These are phyloP conservation scores for Platanthera guangdongensis DNA, from an alignment of 106 monocot species.

Conservation along the genomic window DNA sequence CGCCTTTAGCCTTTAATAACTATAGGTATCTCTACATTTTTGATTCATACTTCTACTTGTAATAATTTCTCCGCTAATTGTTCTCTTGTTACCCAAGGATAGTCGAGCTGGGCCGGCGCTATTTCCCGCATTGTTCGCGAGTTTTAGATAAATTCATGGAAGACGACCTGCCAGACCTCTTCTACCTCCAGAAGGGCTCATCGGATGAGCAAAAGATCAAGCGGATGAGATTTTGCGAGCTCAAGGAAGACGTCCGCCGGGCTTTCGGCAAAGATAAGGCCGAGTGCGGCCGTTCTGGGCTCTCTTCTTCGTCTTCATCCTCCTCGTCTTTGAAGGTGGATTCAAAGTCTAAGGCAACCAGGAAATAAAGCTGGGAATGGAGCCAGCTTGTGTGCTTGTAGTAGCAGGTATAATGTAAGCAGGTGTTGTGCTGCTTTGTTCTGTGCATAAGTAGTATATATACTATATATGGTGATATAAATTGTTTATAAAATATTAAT, in stretches of 20 bases:
- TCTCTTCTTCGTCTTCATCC: constrained; percentile 47
- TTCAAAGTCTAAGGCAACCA: constrained; percentile 13
- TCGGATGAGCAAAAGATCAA: constrained; percentile 74
- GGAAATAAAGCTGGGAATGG: constrained; percentile 28
- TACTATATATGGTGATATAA: neutral
- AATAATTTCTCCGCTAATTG: neutral
- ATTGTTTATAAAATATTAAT: neutral
- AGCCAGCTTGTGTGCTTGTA: neutral
- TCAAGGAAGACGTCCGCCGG: constrained; percentile 62
- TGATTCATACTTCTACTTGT: neutral
- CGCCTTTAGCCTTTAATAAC: too few species aligned
- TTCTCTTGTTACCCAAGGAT: neutral
- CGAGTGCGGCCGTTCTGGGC: constrained; percentile 9
- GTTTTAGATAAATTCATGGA: constrained; percentile 80
- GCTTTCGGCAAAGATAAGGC: constrained; percentile 92
- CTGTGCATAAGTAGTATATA: neutral
- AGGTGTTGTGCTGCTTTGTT: neutral
- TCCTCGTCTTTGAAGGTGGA: constrained; percentile 32
- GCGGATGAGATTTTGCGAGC: constrained; percentile 61
- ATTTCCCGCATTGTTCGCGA: constrained; percentile 72
- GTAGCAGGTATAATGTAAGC: neutral
- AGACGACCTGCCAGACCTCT: constrained; percentile 54
- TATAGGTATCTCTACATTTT: too few species aligned
- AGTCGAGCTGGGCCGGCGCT: constrained; percentile 76
- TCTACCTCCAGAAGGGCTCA: constrained; percentile 48